These are phyloP conservation scores for Herpetomonas samuelpessoai DNA, from an alignment of 208 protist genomes.

Conservation along the genomic window DNA sequence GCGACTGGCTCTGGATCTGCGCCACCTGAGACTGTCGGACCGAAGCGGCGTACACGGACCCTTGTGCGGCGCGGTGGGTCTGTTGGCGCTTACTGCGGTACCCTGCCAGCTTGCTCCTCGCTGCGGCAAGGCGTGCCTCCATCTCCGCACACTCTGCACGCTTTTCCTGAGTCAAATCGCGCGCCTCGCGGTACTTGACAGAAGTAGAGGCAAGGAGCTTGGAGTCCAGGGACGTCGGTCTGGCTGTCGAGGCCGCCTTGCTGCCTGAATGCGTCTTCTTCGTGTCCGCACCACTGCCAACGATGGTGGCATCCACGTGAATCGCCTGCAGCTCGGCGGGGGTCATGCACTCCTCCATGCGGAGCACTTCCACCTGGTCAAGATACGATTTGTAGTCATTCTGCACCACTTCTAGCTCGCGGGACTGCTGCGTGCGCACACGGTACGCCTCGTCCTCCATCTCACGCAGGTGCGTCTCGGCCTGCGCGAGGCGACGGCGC, in stretches of 20 bases:
- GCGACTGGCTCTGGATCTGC: constrained; percentile 20
- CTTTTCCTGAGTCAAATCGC: constrained; percentile 34
- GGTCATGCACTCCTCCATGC: constrained; percentile 71
- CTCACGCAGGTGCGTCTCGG: constrained; percentile 67
- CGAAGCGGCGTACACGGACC: neutral
- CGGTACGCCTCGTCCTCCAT: constrained; percentile 68
- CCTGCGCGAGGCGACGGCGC: constrained; percentile 52
- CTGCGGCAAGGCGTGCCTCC: constrained; percentile 31
- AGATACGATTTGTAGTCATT: constrained; percentile 46
- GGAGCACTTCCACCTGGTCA: constrained; percentile 52
- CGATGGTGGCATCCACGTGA: neutral
- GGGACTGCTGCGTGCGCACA: constrained; percentile 50
- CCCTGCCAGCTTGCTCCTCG: constrained; percentile 26
- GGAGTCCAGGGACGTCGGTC: constrained; percentile 15
- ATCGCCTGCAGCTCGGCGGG: constrained; percentile 19
- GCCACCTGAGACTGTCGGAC: neutral
- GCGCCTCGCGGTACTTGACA: constrained; percentile 42
- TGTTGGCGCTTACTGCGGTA: constrained; percentile 10
- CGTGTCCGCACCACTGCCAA: constrained; percentile 2
- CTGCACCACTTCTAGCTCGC: constrained; percentile 58
- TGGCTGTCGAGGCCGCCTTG: constrained; percentile 4
- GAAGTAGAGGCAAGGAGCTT: constrained; percentile 52
- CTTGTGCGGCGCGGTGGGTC: neutral
- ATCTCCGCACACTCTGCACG: constrained; percentile 42
- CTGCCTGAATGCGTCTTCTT: too few relatives aligned